A percentile compares a stretch with the other conserved stretches of the same genome.
Conservation (phyloP, 257 asterid genomes). For the Solanum boliviense region DNA sequence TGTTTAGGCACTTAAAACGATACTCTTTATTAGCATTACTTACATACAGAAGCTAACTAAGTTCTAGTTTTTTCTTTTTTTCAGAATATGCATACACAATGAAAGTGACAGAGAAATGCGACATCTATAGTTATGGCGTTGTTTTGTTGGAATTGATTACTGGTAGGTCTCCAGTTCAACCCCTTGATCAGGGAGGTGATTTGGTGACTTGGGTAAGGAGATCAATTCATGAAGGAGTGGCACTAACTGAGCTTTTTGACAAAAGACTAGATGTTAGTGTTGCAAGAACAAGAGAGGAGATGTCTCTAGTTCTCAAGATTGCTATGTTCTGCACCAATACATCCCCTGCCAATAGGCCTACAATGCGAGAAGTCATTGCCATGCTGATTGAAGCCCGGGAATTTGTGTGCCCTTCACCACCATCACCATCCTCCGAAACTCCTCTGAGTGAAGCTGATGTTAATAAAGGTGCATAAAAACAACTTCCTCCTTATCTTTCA, state of each 20-base stretch:
- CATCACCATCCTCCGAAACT: conserved; percentile 68
- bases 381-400: conserved; percentile 68
- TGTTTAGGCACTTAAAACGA: neutral
- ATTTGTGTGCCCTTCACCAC: conserved; percentile 16
- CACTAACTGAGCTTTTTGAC: conserved; percentile 41
- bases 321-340: conserved; percentile 75
- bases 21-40: neutral
- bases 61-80: neutral
- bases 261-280: conserved; percentile 45
- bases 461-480: conserved; percentile 14
- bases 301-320: conserved; percentile 69
- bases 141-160: conserved; percentile 68
- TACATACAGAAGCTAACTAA: neutral
- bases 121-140: conserved; percentile 76
- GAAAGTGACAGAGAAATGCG: conserved; percentile 93
- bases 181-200: conserved; percentile 79
- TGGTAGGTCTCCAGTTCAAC: conserved; percentile 78
- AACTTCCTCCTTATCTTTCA: neutral
- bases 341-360: conserved; percentile 75
- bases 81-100: conserved; percentile 90
- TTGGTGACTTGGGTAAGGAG: conserved; percentile 65
- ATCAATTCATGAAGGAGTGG: conserved; percentile 27
- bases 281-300: conserved; percentile 46
- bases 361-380: conserved; percentile 67
- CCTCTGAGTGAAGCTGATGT: conserved; percentile 38